These are phyloP conservation scores for Apiotrichum domesticum DNA, from an alignment of 1,284 basidiomycete genomes.

Conservation along the genomic window DNA sequence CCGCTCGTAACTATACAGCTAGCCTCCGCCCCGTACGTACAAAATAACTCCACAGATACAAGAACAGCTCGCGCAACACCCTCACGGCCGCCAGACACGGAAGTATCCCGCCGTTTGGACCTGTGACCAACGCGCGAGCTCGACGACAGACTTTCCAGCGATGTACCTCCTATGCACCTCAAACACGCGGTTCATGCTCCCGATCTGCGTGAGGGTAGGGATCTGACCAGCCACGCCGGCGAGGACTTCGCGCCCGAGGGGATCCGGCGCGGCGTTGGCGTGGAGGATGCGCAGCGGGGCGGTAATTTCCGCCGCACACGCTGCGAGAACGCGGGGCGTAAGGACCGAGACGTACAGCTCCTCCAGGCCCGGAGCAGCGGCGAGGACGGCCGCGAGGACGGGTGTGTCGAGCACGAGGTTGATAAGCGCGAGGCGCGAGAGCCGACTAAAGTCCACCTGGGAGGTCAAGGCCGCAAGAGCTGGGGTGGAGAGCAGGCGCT, in stretches of 20 bases:
- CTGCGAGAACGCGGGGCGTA: not conserved
- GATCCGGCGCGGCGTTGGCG: constrained; percentile 29
- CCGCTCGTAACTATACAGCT: no score
- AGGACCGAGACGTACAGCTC: constrained; percentile 35
- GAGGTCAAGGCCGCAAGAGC: constrained; percentile 13
- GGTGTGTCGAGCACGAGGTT: constrained; percentile 26
- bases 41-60: no score
- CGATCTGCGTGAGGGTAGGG: constrained; percentile 34
- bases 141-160: constrained; percentile 24
- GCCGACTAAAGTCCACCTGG: constrained; percentile 17
- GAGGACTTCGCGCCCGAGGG: constrained; percentile 27
- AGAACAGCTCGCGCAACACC: no score
- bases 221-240: constrained; percentile 21
- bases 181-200: constrained; percentile 40
- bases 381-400: constrained; percentile 15
- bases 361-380: constrained; percentile 16
- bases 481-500: constrained; percentile 15
- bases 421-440: constrained; percentile 30
- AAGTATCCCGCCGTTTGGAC: constrained; percentile 40
- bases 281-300: constrained; percentile 29
- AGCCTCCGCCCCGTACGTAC: no score
- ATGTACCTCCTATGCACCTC: constrained; percentile 32
- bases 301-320: not conserved
- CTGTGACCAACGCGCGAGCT: constrained; percentile 31
- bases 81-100: constrained; percentile 41